A percentile compares a stretch with the other conserved stretches of the same genome.
Conservation (phyloP, 148 eudicot genomes). For the Diospyros lotus region DNA sequence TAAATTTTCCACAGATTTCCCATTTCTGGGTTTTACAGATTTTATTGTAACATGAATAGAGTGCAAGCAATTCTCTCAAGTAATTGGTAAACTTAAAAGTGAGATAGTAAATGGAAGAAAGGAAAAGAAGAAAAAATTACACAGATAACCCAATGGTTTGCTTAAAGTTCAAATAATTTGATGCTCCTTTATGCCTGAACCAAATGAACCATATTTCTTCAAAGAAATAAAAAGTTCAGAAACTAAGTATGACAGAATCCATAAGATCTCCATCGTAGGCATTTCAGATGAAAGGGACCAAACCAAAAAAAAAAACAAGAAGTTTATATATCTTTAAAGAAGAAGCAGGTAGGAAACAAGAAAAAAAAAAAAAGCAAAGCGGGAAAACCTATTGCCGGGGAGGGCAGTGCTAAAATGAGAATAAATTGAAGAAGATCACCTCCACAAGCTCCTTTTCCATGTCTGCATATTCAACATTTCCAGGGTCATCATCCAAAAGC, state of each 20-base stretch:
- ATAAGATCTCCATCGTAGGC: conserved; percentile 13
- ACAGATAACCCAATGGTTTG: neutral
- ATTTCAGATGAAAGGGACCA: conserved; percentile 11
- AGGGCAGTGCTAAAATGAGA: neutral
- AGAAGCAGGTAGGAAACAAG: neutral
- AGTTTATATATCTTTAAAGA: too few species aligned
- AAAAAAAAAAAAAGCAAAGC: neutral
- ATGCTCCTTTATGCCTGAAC: conserved; percentile 15
- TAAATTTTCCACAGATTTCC: conserved; percentile 13
- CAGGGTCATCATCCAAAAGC: conserved; percentile 80
- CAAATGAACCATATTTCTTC: conserved; percentile 1
- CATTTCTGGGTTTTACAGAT: neutral
- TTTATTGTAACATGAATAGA: too few species aligned
- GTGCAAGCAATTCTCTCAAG: conserved; percentile 24
- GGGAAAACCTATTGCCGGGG: neutral
- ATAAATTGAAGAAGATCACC: conserved; percentile 47
- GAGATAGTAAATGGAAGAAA: neutral
- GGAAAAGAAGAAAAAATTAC: neutral
- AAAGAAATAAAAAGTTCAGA: conserved; percentile 7
- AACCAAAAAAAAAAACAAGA: conserved; percentile 20
- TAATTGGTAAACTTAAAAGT: conserved; percentile 6
- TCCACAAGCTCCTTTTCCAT: conserved; percentile 94
- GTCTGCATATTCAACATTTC: conserved; percentile 77
- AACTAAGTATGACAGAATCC: conserved; percentile 14
- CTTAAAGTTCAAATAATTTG: conserved; percentile 7